Evolutionary conservation across 139 green algal species (phyloP).

Genomic region (Micromonas commoda): DNA sequence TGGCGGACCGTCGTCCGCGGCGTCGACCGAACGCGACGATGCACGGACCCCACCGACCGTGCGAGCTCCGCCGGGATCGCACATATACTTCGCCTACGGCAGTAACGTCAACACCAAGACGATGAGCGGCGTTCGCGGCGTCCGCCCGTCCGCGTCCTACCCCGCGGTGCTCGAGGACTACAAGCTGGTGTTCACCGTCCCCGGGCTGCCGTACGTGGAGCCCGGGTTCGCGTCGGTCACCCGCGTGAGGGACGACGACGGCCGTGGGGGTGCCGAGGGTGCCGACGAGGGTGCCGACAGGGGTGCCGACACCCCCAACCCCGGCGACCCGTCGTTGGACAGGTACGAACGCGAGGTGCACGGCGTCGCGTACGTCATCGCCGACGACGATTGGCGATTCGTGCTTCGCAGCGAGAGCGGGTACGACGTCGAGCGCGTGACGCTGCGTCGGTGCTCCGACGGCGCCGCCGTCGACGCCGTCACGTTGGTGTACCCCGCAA

Average conservation of each 20-base stretch:
- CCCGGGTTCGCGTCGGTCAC: conserved; percentile 14
- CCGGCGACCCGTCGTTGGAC: not conserved
- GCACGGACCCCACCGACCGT: too few relatives aligned
- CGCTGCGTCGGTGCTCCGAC: not conserved
- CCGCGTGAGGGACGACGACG: not conserved
- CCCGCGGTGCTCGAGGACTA: not conserved
- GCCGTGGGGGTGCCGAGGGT: not conserved
- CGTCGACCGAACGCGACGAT: too few relatives aligned
- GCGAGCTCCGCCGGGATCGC: not conserved
- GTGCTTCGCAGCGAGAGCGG: conserved; percentile 13
- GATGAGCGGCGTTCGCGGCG: not conserved
- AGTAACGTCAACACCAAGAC: conserved; percentile 23
- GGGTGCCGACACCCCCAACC: not conserved
- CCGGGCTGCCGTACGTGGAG: conserved; percentile 21
- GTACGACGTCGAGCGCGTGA: conserved; percentile 18
- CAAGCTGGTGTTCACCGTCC: conserved; percentile 22
- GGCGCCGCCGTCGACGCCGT: not conserved
- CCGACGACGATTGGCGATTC: conserved; percentile 7
- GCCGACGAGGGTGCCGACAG: not conserved
- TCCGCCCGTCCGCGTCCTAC: not conserved
- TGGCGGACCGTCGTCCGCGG: too few relatives aligned
- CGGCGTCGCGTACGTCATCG: conserved; percentile 15
- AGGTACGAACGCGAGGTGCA: not conserved
- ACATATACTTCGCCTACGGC: conserved; percentile 29
- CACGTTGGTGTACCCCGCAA: not conserved